phyloP scores from a whole-genome alignment of 129 eudicot species.

The Daucus carota region DNA sequence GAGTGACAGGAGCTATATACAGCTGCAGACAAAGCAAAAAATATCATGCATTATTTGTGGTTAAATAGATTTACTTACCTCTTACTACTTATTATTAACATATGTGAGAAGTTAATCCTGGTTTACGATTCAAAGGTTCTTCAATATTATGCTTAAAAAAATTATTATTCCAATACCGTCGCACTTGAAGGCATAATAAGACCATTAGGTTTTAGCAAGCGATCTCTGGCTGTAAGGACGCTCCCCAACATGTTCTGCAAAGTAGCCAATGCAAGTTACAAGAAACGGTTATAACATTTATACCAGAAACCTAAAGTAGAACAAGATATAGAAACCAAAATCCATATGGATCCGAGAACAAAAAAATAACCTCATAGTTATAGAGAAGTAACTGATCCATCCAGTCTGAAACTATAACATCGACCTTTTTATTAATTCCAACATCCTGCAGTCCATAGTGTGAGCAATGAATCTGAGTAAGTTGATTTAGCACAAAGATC shows the following conservation, averaged over 20 bases:
- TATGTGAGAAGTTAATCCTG: too few relatives aligned
- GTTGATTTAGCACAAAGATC: background rate
- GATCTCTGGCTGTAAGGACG: conserved; percentile 87
- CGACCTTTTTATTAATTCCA: conserved; percentile 85
- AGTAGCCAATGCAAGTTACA: conserved; percentile 14
- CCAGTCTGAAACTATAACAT: conserved; percentile 97
- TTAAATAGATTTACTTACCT: too few relatives aligned
- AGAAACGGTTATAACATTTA: conserved; percentile 1
- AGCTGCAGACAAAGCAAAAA: conserved; percentile 37
- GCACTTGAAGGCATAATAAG: conserved; percentile 96
- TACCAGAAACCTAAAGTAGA: conserved; percentile 3
- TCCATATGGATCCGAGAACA: background rate
- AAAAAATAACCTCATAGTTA: conserved; percentile 61
- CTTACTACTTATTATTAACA: too few relatives aligned
- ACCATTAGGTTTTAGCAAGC: conserved; percentile 97
- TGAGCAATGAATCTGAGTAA: background rate
- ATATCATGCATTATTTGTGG: background rate
- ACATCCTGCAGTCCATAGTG: conserved; percentile 52
- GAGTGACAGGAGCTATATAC: conserved; percentile 89
- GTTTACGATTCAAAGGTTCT: background rate
- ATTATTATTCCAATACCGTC: conserved; percentile 58
- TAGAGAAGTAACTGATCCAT: conserved; percentile 97
- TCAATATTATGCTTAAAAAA: too few relatives aligned
- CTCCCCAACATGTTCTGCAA: conserved; percentile 95
- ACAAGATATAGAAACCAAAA: background rate